Percentiles rank a stretch among this genome's conserved stretches.
phyloP scores from a whole-genome alignment of 139 green algal genomes.

The Microglena sp. region DNA sequence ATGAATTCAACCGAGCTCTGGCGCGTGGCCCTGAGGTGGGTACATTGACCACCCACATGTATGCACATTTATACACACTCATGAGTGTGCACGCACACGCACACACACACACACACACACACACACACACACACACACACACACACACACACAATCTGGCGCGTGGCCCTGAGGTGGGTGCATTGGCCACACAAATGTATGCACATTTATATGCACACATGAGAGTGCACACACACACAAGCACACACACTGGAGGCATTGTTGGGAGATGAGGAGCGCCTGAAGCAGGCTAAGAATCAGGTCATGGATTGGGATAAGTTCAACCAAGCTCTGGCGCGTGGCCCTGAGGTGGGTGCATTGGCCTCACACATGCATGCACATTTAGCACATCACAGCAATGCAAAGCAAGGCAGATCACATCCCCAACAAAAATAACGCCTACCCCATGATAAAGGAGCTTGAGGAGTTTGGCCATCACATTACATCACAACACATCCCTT shows the following conservation, averaged over 20 bases:
- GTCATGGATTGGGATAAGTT: constrained; percentile 42
- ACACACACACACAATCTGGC: not conserved
- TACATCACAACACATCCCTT: not conserved
- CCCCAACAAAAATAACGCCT: no score
- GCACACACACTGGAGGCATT: not conserved
- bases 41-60: no score
- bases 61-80: no score
- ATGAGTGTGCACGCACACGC: not conserved
- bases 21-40: constrained; percentile 24
- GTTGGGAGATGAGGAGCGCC: constrained; percentile 46
- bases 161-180: not conserved
- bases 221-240: not conserved
- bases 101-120: not conserved
- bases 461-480: no score
- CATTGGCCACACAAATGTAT: not conserved
- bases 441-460: no score
- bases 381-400: no score
- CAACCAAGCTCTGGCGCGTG: constrained; percentile 49
- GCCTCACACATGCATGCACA: not conserved
- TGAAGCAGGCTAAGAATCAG: constrained; percentile 42
- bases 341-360: constrained; percentile 1
- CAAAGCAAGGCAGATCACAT: not conserved
- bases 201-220: not conserved
- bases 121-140: not conserved
- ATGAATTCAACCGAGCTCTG: constrained; percentile 52